phyloP scores from a whole-genome alignment of 441 rosid species.

The Populus tomentosa region DNA sequence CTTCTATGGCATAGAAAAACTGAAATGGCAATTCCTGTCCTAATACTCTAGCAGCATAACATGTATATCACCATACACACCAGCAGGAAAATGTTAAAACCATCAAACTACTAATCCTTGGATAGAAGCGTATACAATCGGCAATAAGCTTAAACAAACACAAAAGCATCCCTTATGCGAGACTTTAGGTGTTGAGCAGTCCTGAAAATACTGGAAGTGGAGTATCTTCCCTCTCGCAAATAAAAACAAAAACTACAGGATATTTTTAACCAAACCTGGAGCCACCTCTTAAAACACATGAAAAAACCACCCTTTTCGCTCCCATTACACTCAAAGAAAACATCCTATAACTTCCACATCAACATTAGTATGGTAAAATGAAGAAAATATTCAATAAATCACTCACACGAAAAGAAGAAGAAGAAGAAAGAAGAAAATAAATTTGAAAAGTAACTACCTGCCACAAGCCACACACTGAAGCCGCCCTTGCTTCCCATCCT shows the following conservation, averaged over 20 bases:
- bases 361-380: background rate
- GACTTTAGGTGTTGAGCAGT: background rate
- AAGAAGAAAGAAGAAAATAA: constrained; percentile 20
- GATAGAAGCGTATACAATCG: background rate
- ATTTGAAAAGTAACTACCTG: constrained; percentile 56
- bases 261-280: constrained; percentile 1
- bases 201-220: background rate
- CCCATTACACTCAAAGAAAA: background rate
- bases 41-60: background rate
- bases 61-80: background rate
- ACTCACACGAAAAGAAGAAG: background rate
- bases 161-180: background rate
- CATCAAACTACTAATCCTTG: background rate
- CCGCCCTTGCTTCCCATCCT: constrained; percentile 73
- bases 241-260: background rate
- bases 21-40: background rate
- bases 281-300: background rate
- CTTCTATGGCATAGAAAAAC: background rate
- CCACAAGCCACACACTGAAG: constrained; percentile 76
- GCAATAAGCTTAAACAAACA: background rate
- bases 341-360: background rate
- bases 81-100: background rate
- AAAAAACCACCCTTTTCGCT: background rate
- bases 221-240: background rate
- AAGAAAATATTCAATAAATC: background rate